Evolutionary conservation across 495 filamentous ascomycete species (phyloP), one percentile per base, ranked within the genome.

Genomic region (Venustampulla echinocandica): DNA sequence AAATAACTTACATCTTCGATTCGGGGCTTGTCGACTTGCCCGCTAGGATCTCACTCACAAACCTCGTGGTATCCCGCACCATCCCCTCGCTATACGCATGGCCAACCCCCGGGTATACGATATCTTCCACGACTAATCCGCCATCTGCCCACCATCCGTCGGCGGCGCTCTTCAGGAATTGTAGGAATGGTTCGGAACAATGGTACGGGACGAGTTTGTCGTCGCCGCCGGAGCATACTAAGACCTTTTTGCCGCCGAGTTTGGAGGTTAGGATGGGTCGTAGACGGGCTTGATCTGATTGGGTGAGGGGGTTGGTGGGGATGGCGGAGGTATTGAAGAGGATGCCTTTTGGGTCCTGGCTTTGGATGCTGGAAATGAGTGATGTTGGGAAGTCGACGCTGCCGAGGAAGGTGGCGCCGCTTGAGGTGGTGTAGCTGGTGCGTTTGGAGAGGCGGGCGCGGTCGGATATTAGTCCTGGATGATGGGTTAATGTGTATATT

Each of bases 191-290:
- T 56, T 82, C 75, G 1, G 73, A 69, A 13, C 77, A 79, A 18
- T 67, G 66, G 62, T 87, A 86, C 5, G 92, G 90, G 15, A 98
- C 90, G 38, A 97, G 62, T 57, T 85, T 88, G 61, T 98, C 92
- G 14, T 67, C 68, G 0, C 69, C 82, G 0, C 90, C 92, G 10
- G 81, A 81, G 47, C 93, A 65, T 49, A 85, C 77, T 42, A 96
- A 63, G 47, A 96, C 79, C 44, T 69, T 78, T 64, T 96, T 98
- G 0, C 80, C 79, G 0, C 64, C 67, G 34, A 96, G 53, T 10
- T 69, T 67, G 0, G 69, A 64, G 18, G 69, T 55, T 1, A 84
- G 50, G 18, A 75, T 57, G 15, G 71, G 53, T 3, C 70, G 71
- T 25, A 80, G 58, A 2, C 67, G 62, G 17, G 52, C 61, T 23